A percentile compares a stretch with the other conserved stretches of the same genome.
Conservation (phyloP, 495 filamentous ascomycete species). For the Penicillium robsamsonii region DNA sequence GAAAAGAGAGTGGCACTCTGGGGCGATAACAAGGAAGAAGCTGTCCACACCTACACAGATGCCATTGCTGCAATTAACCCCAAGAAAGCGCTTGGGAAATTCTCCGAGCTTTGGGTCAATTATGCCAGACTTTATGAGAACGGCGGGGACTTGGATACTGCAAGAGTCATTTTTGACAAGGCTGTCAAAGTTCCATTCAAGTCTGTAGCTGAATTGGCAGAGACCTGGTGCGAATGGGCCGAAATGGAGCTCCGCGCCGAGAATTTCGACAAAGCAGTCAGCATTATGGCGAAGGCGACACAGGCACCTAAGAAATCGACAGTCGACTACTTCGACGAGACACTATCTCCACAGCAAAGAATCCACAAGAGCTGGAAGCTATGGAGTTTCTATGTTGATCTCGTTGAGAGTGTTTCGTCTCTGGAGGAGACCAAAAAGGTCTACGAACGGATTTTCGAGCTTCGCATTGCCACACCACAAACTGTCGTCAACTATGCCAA, state of each 20-base stretch:
- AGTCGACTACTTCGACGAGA: conserved; percentile 98
- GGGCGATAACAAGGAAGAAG: conserved; percentile 88
- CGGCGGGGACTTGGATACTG: conserved; percentile 79
- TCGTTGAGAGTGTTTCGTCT: conserved; percentile 90
- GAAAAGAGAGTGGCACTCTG: conserved; percentile 92
- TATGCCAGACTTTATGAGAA: conserved; percentile 98
- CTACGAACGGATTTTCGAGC: conserved; percentile 97
- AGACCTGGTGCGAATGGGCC: conserved; percentile 98
- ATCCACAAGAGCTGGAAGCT: conserved; percentile 99
- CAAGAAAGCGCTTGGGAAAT: conserved; percentile 91
- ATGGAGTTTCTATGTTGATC: conserved; percentile 99
- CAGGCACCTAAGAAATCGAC: conserved; percentile 92
- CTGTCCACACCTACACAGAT: conserved; percentile 92
- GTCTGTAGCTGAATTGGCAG: conserved; percentile 88
- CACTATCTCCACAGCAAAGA: conserved; percentile 86
- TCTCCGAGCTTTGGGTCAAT: conserved; percentile 94
- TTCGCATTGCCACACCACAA: conserved; percentile 95
- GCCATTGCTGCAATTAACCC: conserved; percentile 91
- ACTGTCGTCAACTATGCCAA: conserved; percentile 99
- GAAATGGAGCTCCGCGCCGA: conserved; percentile 96
- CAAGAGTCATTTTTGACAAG: conserved; percentile 93
- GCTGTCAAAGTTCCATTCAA: conserved; percentile 97
- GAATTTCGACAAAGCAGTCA: conserved; percentile 91
- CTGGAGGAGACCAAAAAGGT: conserved; percentile 91
- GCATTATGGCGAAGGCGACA: conserved; percentile 95